Conservation (phyloP, 805 yeast species). For the Kuraishia piskuri region DNA sequence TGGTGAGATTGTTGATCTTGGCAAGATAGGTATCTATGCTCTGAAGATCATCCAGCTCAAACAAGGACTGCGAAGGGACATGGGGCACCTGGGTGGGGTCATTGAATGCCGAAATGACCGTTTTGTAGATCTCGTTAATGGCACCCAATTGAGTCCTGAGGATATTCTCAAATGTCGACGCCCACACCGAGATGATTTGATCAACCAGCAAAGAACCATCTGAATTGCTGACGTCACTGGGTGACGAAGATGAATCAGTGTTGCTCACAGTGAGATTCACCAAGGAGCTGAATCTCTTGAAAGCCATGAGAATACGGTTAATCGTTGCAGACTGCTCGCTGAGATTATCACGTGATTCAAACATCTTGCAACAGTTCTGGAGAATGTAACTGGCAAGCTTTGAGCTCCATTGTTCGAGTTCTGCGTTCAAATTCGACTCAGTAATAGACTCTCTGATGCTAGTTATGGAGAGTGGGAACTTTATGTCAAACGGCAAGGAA, state of each 20-base stretch:
- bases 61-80: background rate
- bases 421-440: constrained; percentile 4
- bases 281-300: constrained; percentile 22
- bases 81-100: constrained; percentile 5
- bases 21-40: constrained; percentile 11
- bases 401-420: constrained; percentile 13
- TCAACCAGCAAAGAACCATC: constrained; percentile 8
- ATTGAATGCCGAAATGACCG: constrained; percentile 10
- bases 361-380: constrained; percentile 2
- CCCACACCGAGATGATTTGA: constrained; percentile 13
- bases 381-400: constrained; percentile 11
- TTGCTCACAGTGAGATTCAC: constrained; percentile 10
- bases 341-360: constrained; percentile 9
- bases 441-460: constrained; percentile 9
- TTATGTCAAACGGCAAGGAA: constrained; percentile 9
- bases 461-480: constrained; percentile 11
- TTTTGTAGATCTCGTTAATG: constrained; percentile 12
- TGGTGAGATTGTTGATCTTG: constrained; percentile 2
- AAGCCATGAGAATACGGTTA: constrained; percentile 14
- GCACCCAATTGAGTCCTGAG: constrained; percentile 9
- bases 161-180: constrained; percentile 5
- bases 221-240: background rate
- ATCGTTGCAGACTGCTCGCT: constrained; percentile 11
- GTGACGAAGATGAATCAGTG: background rate
- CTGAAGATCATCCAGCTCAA: constrained; percentile 9